Percentiles rank a stretch among this genome's conserved stretches.
phyloP scores from a whole-genome alignment of 2,329 filamentous ascomycete genomes.

The Orbilia oligospora region DNA sequence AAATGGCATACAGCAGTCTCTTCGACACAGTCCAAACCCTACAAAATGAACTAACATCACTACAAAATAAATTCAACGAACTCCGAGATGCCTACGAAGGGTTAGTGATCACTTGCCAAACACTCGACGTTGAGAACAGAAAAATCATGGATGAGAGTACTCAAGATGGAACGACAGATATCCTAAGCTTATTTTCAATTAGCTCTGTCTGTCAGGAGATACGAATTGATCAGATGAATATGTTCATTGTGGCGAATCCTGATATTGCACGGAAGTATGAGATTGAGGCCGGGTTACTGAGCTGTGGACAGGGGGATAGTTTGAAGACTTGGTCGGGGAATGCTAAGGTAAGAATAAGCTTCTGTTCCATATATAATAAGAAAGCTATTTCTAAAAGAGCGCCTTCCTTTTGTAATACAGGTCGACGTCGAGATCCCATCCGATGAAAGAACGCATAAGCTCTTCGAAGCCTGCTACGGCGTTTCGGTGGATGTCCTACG shows the following conservation, averaged over 20 bases:
- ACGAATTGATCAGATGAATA: not conserved
- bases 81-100: conserved; percentile 5
- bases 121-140: not conserved
- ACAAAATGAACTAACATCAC: not conserved
- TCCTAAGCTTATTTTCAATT: not conserved
- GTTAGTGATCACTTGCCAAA: conserved; percentile 3
- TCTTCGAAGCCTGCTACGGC: conserved; percentile 7
- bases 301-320: not conserved
- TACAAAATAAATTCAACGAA: conserved; percentile 4
- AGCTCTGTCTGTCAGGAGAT: not conserved
- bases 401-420: not conserved
- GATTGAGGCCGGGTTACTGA: not conserved
- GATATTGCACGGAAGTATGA: not conserved
- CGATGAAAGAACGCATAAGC: not conserved
- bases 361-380: not conserved
- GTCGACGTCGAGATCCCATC: conserved; percentile 1
- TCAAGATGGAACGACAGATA: not conserved
- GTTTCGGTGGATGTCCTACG: not conserved
- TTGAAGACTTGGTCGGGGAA: conserved; percentile 1
- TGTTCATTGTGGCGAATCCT: not conserved
- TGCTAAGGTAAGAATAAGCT: not conserved
- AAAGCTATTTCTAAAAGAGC: not conserved
- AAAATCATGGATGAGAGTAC: conserved; percentile 1
- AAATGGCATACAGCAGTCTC: too few species aligned
- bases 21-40: not conserved